Conservation (phyloP, 2,329 filamentous ascomycete genomes). For the Neofusicoccum umdonicola region DNA sequence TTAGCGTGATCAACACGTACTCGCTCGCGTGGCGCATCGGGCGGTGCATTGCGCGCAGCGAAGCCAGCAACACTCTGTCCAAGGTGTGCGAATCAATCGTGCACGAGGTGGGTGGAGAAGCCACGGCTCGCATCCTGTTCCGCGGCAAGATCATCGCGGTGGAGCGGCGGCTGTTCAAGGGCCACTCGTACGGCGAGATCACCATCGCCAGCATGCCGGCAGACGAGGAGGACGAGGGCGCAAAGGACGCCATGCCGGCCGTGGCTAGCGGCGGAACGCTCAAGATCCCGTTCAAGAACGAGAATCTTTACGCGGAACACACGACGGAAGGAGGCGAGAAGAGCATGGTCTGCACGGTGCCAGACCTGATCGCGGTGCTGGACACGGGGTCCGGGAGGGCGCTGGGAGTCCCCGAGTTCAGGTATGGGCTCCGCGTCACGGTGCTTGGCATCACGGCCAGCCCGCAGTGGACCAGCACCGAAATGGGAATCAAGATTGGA, state of each 20-base stretch:
- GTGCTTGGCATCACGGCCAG: slow-evolving; percentile 17
- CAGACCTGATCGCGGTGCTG: slow-evolving; percentile 23
- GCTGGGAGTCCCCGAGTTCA: slow-evolving; percentile 16
- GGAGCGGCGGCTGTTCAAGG: slow-evolving; percentile 55
- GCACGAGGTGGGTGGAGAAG: slow-evolving; percentile 42
- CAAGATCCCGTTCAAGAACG: slow-evolving; percentile 71
- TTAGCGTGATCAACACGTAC: slow-evolving; percentile 40
- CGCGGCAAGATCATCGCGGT: slow-evolving; percentile 64
- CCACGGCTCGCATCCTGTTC: slow-evolving; percentile 58
- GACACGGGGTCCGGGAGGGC: slow-evolving; percentile 13
- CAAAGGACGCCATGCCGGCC: slow-evolving; percentile 14
- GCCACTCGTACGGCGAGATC: slow-evolving; percentile 60
- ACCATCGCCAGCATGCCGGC: slow-evolving; percentile 43
- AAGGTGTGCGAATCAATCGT: slow-evolving; percentile 40
- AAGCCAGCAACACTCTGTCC: slow-evolving; percentile 44
- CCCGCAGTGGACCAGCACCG: slow-evolving; percentile 15
- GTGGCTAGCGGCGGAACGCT: slow-evolving; percentile 42
- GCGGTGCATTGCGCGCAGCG: slow-evolving; percentile 55
- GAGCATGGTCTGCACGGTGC: slow-evolving; percentile 48
- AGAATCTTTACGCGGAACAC: slow-evolving; percentile 62
- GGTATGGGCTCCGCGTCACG: slow-evolving; percentile 14
- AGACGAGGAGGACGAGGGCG: slow-evolving; percentile 26
- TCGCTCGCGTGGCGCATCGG: slow-evolving; percentile 55
- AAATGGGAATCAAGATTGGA: slow-evolving; percentile 6
- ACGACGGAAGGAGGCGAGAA: slow-evolving; percentile 33